Evolutionary conservation across 441 rosid species (phyloP), one percentile per base, ranked within the genome.

Genomic region (Aleurites moluccanus): DNA sequence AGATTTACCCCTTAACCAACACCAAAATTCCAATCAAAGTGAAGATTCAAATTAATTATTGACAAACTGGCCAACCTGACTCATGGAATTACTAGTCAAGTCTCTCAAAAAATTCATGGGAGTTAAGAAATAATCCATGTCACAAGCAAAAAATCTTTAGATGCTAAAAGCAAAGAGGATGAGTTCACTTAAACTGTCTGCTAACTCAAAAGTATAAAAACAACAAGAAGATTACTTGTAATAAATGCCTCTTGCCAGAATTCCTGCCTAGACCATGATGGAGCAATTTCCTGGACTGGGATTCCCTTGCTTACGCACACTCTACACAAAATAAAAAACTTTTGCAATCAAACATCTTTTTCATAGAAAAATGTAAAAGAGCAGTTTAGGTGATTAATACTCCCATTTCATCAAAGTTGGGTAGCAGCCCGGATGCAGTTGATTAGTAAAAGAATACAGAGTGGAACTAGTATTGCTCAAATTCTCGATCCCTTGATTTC

Each of bases 171-270:
- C 44, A 56, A 64, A 69, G 27, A 20, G 67, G 21, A 35, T 3
- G 27, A 11, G n/a, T 11, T 52, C 25, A 27, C 69, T 52, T 23
- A 55, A 61, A 30, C 0, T 50, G n/a, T 52, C 52, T 35, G 15
- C 69, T 45, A 21, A 11, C 62, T 7, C 21, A 52, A 57, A 27
- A 60, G 42, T 20, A 18, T 10, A 2, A 16, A 52, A 57, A 49
- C 28, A 64, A 47, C 52, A 38, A 70, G 21, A 67, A 35, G 50
- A 69, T 77, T 86, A 92, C 97, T 92, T 76, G 97, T 94, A 76
- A 94, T 77, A 79, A 94, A 94, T 64, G 97, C 96, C 81, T 94
- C 98, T 81, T 89, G 84, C 97, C 97, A 91, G 62, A 77, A 82
- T 73, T 80, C 88, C 47, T 64, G 84, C 76, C 78, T 80, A 30